A percentile compares a stretch with the other conserved stretches of the same genome.
Conservation (phyloP, 1,139 yeast genomes). For the Kurtzmaniella quercitrusa region DNA sequence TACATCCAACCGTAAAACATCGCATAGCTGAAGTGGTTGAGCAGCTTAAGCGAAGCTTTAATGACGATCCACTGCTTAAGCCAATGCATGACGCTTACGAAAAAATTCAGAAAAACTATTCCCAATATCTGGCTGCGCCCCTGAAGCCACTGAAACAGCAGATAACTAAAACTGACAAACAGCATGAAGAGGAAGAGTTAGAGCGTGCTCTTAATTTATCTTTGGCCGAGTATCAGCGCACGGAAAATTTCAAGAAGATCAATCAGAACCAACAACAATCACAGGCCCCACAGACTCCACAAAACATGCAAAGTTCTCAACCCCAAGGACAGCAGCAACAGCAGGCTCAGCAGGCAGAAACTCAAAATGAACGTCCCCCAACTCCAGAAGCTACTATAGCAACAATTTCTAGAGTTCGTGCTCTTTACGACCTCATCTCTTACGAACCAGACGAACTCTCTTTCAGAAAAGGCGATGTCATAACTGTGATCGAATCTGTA, state of each 20-base stretch:
- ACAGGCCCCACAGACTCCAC: not conserved
- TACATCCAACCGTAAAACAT: conserved; percentile 67
- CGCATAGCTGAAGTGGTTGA: conserved; percentile 64
- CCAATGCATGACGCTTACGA: conserved; percentile 64
- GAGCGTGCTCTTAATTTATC: conserved; percentile 78
- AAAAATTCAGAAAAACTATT: conserved; percentile 36
- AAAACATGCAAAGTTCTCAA: conserved; percentile 29
- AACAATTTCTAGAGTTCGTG: conserved; percentile 67
- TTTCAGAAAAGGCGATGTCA: conserved; percentile 70
- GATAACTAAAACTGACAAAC: conserved; percentile 45
- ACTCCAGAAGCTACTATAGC: conserved; percentile 33
- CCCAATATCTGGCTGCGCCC: conserved; percentile 45
- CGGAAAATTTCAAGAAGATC: conserved; percentile 27
- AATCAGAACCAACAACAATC: not conserved
- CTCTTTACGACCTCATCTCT: conserved; percentile 76
- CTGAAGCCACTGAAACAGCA: conserved; percentile 59
- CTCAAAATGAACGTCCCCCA: not conserved
- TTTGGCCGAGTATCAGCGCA: conserved; percentile 56
- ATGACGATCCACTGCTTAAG: conserved; percentile 68
- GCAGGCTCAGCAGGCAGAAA: not conserved
- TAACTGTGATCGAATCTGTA: conserved; percentile 81
- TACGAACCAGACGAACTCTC: conserved; percentile 70
- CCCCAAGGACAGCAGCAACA: conserved; percentile 3
- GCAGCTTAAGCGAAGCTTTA: conserved; percentile 58
- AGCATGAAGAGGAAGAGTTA: conserved; percentile 74